Evolutionary conservation across 371 early-diverging fungal genomes (phyloP), one percentile per base, ranked within the genome.

Genomic region (Mucor racemosus): DNA sequence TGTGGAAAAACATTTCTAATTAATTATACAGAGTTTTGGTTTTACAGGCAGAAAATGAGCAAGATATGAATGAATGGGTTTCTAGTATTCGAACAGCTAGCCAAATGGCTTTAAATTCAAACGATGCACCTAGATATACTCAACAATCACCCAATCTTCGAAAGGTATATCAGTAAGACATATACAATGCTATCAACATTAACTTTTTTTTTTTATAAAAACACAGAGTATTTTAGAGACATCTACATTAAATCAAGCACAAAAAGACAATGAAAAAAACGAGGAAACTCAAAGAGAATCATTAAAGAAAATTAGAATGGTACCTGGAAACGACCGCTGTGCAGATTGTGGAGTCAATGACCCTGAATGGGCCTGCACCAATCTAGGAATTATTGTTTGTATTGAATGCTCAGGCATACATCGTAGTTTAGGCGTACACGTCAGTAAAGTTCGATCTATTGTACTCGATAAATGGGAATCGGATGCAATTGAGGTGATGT

Each of bases 351-450:
- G 85, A 21, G 76, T 73, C 14, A 66, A 67, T 62, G 89, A 84
- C 42, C 94, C 96, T 8, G 92, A 93, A 68, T 99, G 99, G 99
- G 94, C 95, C 9, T 90, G 93, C 71, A 89, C 94, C 31, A 96
- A 94, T 63, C 87, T 96, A 62, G 99, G 99, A 21, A 87, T 92
- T 7, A 85, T 98, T 50, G 77, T 99, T 44, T 99, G 99, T 75
- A 95, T 99, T 35, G 95, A 95, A 60, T 99, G 99, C 76, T 96
- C 98, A 19, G 97, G 99, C 21, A 90, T 94, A 36, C 99, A 99
- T 78, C 91, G 99, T 67, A 94, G 97, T 40, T 79, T 98, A 13
- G 99, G 99, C 10, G 93, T 94, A 5, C 95, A 96, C 72, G 87
- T 95, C 17, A 91, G 92, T 68, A 94, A 95, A 78, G 94, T 96